Conservation (phyloP, 2,329 filamentous ascomycete species). For the Myriosclerotinia duriaeana region DNA sequence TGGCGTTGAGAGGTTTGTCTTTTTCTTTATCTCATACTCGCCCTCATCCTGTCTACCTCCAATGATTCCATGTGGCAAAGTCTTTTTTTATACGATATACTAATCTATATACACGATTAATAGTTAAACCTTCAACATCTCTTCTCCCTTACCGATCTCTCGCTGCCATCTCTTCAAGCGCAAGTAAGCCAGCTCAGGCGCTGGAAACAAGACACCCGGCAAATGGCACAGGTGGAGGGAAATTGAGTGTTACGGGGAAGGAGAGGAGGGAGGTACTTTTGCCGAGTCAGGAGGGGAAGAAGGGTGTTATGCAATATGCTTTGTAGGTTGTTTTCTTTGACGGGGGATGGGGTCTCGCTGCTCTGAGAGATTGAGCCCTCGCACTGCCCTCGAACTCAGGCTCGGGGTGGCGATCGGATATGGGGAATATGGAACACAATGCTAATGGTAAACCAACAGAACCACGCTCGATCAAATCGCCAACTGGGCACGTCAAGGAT, state of each 20-base stretch:
- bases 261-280: conserved; percentile 71
- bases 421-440: neutral
- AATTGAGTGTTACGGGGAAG: conserved; percentile 49
- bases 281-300: conserved; percentile 74
- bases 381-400: neutral
- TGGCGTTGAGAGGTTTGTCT: conserved; percentile 45
- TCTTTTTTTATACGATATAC: neutral
- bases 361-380: neutral
- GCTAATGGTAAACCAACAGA: conserved; percentile 44
- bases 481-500: conserved; percentile 83
- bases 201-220: neutral
- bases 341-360: neutral
- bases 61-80: too few species aligned
- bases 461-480: conserved; percentile 75
- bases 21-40: neutral
- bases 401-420: neutral
- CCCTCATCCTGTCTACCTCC: too few species aligned
- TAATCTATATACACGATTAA: conserved; percentile 19
- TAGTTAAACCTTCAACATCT: conserved; percentile 65
- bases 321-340: conserved; percentile 59
- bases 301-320: conserved; percentile 80
- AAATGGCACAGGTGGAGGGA: neutral
- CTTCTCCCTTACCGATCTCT: conserved; percentile 63
- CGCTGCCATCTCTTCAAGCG: conserved; percentile 64
- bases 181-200: conserved; percentile 57